Evolutionary conservation across 169 alveolate species (phyloP), one percentile per base, ranked within the genome.

Genomic region (Eimeria zaria): DNA sequence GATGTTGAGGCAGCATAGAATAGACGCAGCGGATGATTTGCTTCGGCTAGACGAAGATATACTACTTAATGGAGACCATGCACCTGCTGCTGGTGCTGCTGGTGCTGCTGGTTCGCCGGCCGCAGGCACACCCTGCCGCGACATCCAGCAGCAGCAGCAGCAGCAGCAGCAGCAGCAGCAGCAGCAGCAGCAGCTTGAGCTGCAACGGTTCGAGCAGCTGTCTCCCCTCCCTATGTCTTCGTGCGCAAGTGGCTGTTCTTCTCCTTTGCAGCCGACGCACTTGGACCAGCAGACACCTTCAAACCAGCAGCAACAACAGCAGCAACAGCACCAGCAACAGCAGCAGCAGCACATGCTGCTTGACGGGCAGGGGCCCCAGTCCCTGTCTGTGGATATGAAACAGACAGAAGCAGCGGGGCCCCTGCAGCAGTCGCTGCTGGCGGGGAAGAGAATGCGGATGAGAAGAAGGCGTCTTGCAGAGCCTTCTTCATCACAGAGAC

Each of bases 201-300:
- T 41, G 73, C 71, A 41, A 30, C 48, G 51, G 39, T 46, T 78
- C 33, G 91, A 83, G 33, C 91, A 83, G 36, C 76, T 55, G 3
- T 83, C 91, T 14, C 91, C 91, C 36, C 53, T 53, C 41, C 91
- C 91, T 8, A 41, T 83, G 73, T 83, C 91, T 14, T 83, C 71
- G 33, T 83, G 91, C 30, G 76, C 91, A n/a, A 83, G 91, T 55
- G 67, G 74, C 53, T 83, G 91, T 46, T 62, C 91, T 12, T 83
- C 91, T 22, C 91, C 91, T 30, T n/a, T 83, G 58, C 91, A 83
- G 55, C 91, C 60, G 55, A 83, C 91, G 55, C 91, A 83, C 48
- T 8, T 67, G 4, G 91, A 83, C 18, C 58, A n/a, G 76, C 91
- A 41, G 48, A 18, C 83, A 8, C 83, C 83, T 6, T 36, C 53